Evolutionary conservation across 2,329 filamentous ascomycete species (phyloP).

Genomic region (Alternaria conjuncta): DNA sequence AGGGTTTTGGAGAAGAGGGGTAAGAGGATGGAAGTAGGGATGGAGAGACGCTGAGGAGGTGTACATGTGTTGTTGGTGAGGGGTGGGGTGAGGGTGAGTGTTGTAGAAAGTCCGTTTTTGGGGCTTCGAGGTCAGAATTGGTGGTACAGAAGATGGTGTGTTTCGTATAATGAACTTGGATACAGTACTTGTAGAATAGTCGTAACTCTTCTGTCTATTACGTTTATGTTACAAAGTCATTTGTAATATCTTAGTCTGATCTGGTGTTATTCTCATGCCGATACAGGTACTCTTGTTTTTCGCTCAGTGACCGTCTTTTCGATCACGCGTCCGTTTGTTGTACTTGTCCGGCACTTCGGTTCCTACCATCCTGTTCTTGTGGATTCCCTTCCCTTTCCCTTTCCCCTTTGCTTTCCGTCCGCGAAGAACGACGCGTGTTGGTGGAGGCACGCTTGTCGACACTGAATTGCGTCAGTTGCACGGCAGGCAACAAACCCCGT

Average conservation of each 20-base stretch:
- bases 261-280: rapidly evolving
- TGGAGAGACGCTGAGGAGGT: not conserved
- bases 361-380: not conserved
- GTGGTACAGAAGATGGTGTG: not conserved
- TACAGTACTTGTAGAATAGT: not conserved
- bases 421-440: not conserved
- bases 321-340: not conserved
- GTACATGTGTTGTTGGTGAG: not conserved
- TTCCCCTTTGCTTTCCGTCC: not conserved
- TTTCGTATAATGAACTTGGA: rapidly evolving
- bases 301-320: not conserved
- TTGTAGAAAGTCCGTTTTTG: not conserved
- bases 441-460: too few species aligned
- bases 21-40: not conserved
- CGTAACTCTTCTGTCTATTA: not conserved
- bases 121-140: not conserved
- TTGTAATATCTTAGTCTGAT: not conserved
- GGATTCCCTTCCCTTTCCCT: not conserved
- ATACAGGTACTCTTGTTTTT: not conserved
- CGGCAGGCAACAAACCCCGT: not conserved
- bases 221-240: rapidly evolving
- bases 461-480: not conserved
- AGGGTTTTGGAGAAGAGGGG: not conserved
- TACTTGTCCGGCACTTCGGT: not conserved
- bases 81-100: rapidly evolving